Evolutionary conservation across 2,329 filamentous ascomycete species (phyloP), one percentile per base, ranked within the genome.

Genomic region (Trichoderma aggressivum): DNA sequence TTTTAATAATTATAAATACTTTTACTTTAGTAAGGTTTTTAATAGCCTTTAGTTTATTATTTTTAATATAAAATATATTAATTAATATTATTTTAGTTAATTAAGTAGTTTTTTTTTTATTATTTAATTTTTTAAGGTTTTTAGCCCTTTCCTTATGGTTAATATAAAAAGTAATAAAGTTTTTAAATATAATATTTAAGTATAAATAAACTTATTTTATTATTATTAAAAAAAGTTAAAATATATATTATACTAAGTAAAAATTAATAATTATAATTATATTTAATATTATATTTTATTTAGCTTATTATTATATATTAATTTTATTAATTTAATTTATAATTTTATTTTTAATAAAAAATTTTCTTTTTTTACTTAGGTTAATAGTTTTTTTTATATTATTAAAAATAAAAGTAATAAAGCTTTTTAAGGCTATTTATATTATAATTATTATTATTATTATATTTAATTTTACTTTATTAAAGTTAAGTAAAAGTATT

Each of bases 21-120:
- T 14, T 0, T 39, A 24, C 4, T 60, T 4, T 26, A 39, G 21
- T 61, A 39, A 14, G 21, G 55, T 2, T 6, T 6, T 21, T 47
- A n/a, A 7, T 1, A 3, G 0, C 1, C 0, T 47, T 10, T 47
- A n/a, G 3, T 47, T 47, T 47, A n/a, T 47, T 2, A 0, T 4
- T 2, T 2, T 47, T 47, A n/a, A 1, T 47, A 7, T 11, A n/a
- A 1, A 2, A 21, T 47, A n/a, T 10, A 21, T 21, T 11, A 32
- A 11, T 16, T 59, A 32, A 30, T 32, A 21, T 59, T 59, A 32
- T 34, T 11, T 34, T 34, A 32, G 1, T 34, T 14, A 12, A 12
- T 34, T 34, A 12, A 11, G 32, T 5, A 14, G 11, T n/a, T 12
- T 14, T 34, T 5, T 34, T 6, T 14, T 34, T 34, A 12, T 5